These are phyloP conservation scores for Parastagonospora nodorum DNA, from an alignment of 2,329 filamentous ascomycete species.

Conservation along the genomic window DNA sequence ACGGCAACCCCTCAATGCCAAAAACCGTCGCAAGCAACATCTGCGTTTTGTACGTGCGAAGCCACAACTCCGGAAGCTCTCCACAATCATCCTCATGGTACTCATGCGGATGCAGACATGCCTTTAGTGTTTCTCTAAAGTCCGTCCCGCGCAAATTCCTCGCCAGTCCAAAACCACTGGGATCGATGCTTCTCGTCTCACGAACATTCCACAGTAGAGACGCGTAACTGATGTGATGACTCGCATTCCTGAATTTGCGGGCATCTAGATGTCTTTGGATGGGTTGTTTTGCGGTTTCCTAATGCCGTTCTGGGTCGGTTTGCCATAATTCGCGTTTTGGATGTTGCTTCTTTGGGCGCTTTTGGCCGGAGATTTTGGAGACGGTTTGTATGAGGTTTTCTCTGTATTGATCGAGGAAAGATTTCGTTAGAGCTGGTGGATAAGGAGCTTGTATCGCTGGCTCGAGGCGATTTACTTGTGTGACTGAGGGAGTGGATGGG, in stretches of 20 bases:
- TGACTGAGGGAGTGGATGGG: too few relatives aligned
- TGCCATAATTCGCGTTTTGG: not conserved
- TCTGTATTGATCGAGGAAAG: not conserved
- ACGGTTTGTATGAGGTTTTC: not conserved
- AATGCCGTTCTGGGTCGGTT: slow-evolving; percentile 1
- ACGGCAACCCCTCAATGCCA: not conserved
- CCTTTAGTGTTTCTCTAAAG: too few relatives aligned
- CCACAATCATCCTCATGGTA: not conserved
- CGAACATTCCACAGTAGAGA: too few relatives aligned
- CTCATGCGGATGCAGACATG: not conserved
- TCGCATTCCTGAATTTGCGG: not conserved
- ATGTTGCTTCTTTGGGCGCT: not conserved
- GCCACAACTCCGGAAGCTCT: not conserved
- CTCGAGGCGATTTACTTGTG: too few relatives aligned
- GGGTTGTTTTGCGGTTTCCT: not conserved
- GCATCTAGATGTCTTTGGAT: not conserved
- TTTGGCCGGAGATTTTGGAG: not conserved
- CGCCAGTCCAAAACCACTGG: too few relatives aligned
- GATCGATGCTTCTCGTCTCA: too few relatives aligned
- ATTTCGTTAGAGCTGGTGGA: not conserved
- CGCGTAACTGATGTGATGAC: too few relatives aligned
- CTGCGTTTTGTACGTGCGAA: not conserved
- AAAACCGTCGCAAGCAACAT: not conserved
- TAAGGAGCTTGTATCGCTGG: too few relatives aligned
- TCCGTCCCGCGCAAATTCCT: too few relatives aligned